Percentiles rank a stretch among this genome's conserved stretches.
These are phyloP conservation scores for Colletotrichum sp. DNA, from an alignment of 2,329 filamentous ascomycete species.

Conservation along the genomic window DNA sequence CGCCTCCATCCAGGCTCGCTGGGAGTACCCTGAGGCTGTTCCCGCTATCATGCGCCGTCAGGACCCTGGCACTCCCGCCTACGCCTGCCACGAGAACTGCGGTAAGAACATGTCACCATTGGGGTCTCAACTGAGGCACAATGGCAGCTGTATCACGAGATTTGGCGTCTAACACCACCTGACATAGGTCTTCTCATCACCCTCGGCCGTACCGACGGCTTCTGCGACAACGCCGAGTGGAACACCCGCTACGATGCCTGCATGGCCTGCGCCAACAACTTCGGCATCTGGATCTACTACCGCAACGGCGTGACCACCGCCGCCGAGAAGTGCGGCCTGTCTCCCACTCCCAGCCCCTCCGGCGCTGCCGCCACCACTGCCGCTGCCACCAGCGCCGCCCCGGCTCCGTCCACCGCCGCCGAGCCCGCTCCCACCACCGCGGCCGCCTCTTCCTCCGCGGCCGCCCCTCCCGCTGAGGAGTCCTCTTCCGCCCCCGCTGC, in stretches of 20 bases:
- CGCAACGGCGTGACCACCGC: constrained; percentile 36
- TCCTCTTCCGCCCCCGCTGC: neutral
- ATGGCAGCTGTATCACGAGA: neutral
- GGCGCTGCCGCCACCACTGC: constrained; percentile 2
- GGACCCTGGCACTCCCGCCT: constrained; percentile 47
- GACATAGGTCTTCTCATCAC: constrained; percentile 30
- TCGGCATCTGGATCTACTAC: constrained; percentile 51
- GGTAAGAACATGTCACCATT: constrained; percentile 33
- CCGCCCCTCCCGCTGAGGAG: neutral
- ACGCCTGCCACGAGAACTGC: constrained; percentile 52
- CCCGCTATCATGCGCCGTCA: constrained; percentile 41
- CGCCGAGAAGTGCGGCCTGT: constrained; percentile 26
- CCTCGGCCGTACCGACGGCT: constrained; percentile 36
- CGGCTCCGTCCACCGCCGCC: neutral
- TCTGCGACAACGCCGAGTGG: constrained; percentile 44
- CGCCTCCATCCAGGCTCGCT: neutral
- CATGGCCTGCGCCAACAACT: constrained; percentile 47
- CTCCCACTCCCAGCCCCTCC: constrained; percentile 6
- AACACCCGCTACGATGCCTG: constrained; percentile 44
- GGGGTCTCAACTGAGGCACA: neutral
- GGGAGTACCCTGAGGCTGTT: constrained; percentile 14
- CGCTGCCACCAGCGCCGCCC: neutral
- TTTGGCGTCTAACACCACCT: neutral
- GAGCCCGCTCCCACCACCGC: neutral
- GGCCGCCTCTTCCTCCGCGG: neutral